Evolutionary conservation across 1,139 yeast species (phyloP), one percentile per base, ranked within the genome.

Genomic region (Yamadazyma blattariae): DNA sequence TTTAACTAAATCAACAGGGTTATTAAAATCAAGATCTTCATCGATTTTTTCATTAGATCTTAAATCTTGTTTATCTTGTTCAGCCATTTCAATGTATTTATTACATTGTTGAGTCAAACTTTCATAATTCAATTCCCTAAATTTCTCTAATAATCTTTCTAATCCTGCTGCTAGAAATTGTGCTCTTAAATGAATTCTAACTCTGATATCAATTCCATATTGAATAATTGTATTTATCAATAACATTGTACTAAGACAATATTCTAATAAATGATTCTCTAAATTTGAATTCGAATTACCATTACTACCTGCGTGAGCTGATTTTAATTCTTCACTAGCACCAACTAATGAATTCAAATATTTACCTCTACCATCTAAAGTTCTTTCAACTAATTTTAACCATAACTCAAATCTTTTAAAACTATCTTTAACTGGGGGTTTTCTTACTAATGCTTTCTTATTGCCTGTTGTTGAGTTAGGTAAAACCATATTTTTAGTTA

Each of bases 261-360:
- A 92, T 44, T 90, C 97, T 47, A 81, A 64, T 20, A 92, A 70
- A 36, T 84, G 79, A 44, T 77, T 79, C 51, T 89, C 96, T 6
- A 34, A 13, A 25, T 45, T 45, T 12, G 55, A 42, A 16, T 16
- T 23, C 17, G 57, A 54, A 29, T 52, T 50, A 10, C 37, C 37
- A n/a, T 28, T 25, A 22, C 49, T 48, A 16, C 88, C 87, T 8
- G 77, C 71, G 42, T 58, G 59, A 15, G 69, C 67, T 11, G 77
- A 66, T 42, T 80, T 79, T 37, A 81, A 71, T 46, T 92, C 97
- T n/a, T 84, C 95, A 42, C 90, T 82, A 1, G 97, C 96, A 2
- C 97, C 97, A 7, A 92, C 97, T 48, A 83, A 62, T 1, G 96
- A 86, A 12, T 96, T 95, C 71, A 84, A 71, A 41, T 67, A 67